A percentile compares a stretch with the other conserved stretches of the same genome.
Conservation (phyloP, 768 basidiomycete genomes). For the Mycena polygramma region DNA sequence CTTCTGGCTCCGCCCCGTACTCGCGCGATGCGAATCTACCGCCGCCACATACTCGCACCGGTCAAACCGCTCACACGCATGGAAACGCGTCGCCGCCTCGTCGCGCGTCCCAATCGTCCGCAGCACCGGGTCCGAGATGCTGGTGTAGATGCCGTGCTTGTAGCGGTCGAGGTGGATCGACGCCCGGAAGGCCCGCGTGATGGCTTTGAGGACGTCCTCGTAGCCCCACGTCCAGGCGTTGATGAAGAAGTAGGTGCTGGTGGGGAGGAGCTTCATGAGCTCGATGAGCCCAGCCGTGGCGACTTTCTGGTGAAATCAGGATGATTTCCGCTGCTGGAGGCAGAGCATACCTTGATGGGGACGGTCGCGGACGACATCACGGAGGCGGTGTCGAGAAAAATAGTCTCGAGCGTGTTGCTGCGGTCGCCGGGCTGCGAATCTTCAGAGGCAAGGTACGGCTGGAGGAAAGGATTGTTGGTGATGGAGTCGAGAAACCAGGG, state of each 20-base stretch:
- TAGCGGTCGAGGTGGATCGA: slow-evolving; percentile 95
- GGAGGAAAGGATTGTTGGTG: slow-evolving; percentile 76
- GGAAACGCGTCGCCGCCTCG: slow-evolving; percentile 79
- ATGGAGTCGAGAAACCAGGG: slow-evolving; percentile 81
- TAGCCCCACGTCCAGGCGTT: slow-evolving; percentile 98
- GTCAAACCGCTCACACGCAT: slow-evolving; percentile 91
- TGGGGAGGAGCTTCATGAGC: slow-evolving; percentile 77
- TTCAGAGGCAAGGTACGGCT: slow-evolving; percentile 70
- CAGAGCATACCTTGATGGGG: slow-evolving; percentile 68
- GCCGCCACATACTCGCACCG: slow-evolving; percentile 76
- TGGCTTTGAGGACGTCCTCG: slow-evolving; percentile 87
- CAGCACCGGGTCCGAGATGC: slow-evolving; percentile 71
- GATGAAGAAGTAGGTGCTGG: slow-evolving; percentile 83
- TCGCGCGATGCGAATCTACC: slow-evolving; percentile 33
- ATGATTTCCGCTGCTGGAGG: background rate
- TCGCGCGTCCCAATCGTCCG: slow-evolving; percentile 72
- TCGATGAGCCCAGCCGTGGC: slow-evolving; percentile 77
- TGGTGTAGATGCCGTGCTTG: slow-evolving; percentile 77
- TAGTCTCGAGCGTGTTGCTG: slow-evolving; percentile 71
- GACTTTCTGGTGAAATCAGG: slow-evolving; percentile 58
- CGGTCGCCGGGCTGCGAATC: slow-evolving; percentile 25
- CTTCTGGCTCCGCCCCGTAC: slow-evolving; percentile 53
- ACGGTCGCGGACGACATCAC: slow-evolving; percentile 65
- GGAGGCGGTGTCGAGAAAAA: slow-evolving; percentile 87
- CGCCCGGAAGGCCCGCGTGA: slow-evolving; percentile 75